Percentiles rank a stretch among this genome's conserved stretches.
Evolutionary conservation across 768 basidiomycete species (phyloP).

Genomic region (Trametes villosa): DNA sequence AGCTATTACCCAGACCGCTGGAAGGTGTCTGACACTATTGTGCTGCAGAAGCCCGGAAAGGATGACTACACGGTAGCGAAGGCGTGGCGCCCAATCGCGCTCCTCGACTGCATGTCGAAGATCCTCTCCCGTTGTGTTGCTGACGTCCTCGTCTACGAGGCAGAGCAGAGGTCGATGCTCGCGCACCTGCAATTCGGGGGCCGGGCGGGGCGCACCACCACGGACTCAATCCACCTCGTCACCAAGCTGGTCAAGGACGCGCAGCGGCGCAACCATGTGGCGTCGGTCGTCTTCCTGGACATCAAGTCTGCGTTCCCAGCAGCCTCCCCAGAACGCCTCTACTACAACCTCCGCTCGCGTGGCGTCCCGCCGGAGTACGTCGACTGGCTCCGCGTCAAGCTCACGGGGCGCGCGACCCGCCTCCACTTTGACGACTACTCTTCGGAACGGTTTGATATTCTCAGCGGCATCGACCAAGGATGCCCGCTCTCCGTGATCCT

Average conservation of each 20-base stretch:
- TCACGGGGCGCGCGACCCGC: constrained; percentile 20
- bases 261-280: constrained; percentile 32
- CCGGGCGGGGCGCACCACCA: constrained; percentile 27
- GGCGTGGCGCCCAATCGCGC: constrained; percentile 40
- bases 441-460: constrained; percentile 23
- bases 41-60: constrained; percentile 41
- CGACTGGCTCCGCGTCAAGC: constrained; percentile 23
- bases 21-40: constrained; percentile 33
- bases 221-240: constrained; percentile 33
- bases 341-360: no score
- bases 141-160: constrained; percentile 12
- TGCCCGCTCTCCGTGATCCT: constrained; percentile 35
- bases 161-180: constrained; percentile 14
- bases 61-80: constrained; percentile 37
- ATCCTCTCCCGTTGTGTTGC: constrained; percentile 31
- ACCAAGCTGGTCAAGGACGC: constrained; percentile 27
- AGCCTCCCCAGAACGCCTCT: constrained; percentile 15
- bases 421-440: constrained; percentile 34
- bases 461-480: constrained; percentile 36
- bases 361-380: constrained; percentile 26
- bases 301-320: constrained; percentile 42
- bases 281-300: constrained; percentile 34
- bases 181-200: no score
- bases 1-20: constrained; percentile 32
- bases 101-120: no score